These are phyloP conservation scores for Albifimbria verrucaria DNA, from an alignment of 2,329 filamentous ascomycete genomes.

Conservation along the genomic window DNA sequence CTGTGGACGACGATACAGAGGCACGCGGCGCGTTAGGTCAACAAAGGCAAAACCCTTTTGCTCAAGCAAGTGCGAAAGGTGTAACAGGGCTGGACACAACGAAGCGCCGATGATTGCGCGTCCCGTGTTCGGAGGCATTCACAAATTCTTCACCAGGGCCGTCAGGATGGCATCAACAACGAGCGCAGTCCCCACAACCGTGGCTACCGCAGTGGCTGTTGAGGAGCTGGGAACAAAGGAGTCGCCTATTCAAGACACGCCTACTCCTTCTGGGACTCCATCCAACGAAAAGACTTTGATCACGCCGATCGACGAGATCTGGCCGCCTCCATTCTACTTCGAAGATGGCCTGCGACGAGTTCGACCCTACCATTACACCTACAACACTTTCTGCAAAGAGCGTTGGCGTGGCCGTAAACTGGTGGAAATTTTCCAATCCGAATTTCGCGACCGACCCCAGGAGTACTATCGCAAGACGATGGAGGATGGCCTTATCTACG, in stretches of 20 bases:
- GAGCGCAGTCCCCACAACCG: background rate
- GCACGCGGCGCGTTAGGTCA: no score
- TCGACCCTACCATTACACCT: slow-evolving; percentile 85
- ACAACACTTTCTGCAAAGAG: slow-evolving; percentile 93
- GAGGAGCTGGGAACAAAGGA: background rate
- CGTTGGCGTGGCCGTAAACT: slow-evolving; percentile 82
- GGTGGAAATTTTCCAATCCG: slow-evolving; percentile 83
- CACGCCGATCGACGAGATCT: slow-evolving; percentile 33
- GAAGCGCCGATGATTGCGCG: background rate
- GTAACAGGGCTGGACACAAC: background rate
- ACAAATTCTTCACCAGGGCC: background rate
- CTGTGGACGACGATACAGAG: no score
- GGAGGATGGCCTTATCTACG: slow-evolving; percentile 69
- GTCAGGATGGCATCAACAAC: background rate
- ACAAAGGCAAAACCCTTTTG: no score
- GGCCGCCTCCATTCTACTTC: slow-evolving; percentile 72
- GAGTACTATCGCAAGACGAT: slow-evolving; percentile 90
- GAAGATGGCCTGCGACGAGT: slow-evolving; percentile 82
- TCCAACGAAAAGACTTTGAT: slow-evolving; percentile 21
- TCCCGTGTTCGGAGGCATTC: background rate
- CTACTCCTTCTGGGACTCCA: slow-evolving; percentile 5
- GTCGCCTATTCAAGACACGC: background rate
- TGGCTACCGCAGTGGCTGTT: background rate
- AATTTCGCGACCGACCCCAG: slow-evolving; percentile 83
- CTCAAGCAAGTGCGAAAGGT: background rate